Evolutionary conservation across 2,329 filamentous ascomycete species (phyloP), one percentile per base, ranked within the genome.

Genomic region (Pseudogymnoascus destructans): DNA sequence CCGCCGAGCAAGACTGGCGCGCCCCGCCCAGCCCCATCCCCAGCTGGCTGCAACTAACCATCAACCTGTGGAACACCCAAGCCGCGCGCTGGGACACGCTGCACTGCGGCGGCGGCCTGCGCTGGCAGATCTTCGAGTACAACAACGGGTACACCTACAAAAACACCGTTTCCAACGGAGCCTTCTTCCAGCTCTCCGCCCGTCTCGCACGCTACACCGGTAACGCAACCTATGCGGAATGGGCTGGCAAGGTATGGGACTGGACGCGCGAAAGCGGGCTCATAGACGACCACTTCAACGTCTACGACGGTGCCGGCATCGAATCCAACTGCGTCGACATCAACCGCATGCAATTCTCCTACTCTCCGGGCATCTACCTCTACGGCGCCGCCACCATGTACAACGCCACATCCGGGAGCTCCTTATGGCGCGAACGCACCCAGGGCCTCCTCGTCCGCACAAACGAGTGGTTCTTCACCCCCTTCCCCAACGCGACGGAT

Each of bases 121-220:
- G 81, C 59, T 92, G 87, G 87, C 89, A 95, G 73, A 89, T 95
- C 64, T 91, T 85, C 69, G 73, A 78, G 1, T 80, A 79, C 65
- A 92, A 95, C 68, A 82, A 82, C 61, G 89, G 89, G 11, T 84
- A 90, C 69, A 78, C 82, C 66, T 93, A 95, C 78, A 93, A 91
- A 72, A 92, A 92, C 73, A 79, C 83, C 13, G 81, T 91, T 64
- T 84, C 84, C 61, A 93, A 93, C 69, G 88, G 87, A 40, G 84
- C 83, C n/a, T 82, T 93, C 68, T 91, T 95, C 70, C 85, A 91
- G 66, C 77, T 95, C 10, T 84, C 85, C 3, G 87, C 89, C 0
- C 84, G 88, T 15, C 76, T 92, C 11, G 86, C 84, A 23, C 80
- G 84, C 52, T 83, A 81, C 60, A 87, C 84, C 0, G 81, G 81